These are phyloP conservation scores for Neohortaea acidophila DNA, from an alignment of 495 filamentous ascomycete genomes.

Conservation along the genomic window DNA sequence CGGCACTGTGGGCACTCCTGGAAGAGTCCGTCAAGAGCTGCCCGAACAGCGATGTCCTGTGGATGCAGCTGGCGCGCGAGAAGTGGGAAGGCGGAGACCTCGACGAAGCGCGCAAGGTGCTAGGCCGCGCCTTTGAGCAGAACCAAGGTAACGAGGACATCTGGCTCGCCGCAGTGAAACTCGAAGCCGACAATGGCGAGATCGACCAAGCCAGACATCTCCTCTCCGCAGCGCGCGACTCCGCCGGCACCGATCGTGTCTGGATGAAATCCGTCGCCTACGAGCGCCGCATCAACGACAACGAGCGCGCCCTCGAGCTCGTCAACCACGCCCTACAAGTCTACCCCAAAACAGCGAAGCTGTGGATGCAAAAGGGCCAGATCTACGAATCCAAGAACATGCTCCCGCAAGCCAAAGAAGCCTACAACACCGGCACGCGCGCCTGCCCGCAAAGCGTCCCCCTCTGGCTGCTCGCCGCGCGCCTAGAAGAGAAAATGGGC, in stretches of 20 bases:
- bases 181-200: conserved; percentile 75
- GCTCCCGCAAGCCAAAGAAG: conserved; percentile 73
- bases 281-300: conserved; percentile 60
- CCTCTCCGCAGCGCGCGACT: conserved; percentile 60
- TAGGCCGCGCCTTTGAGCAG: conserved; percentile 77
- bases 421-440: conserved; percentile 76
- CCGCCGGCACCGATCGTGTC: conserved; percentile 85
- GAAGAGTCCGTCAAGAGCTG: conserved; percentile 91
- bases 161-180: conserved; percentile 85
- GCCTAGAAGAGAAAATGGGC: conserved; percentile 74
- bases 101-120: conserved; percentile 66
- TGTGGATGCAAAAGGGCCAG: conserved; percentile 98
- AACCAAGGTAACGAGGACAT: conserved; percentile 95
- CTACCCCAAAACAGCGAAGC: conserved; percentile 75
- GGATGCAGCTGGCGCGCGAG: conserved; percentile 90
- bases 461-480: conserved; percentile 74
- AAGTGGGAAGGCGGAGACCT: conserved; percentile 78
- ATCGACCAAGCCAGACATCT: conserved; percentile 67
- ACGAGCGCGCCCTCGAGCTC: conserved; percentile 66
- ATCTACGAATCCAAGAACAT: conserved; percentile 73
- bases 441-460: conserved; percentile 70
- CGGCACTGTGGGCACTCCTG: conserved; percentile 66
- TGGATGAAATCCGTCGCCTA: conserved; percentile 93
- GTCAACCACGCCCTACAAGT: conserved; percentile 72
- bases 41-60: conserved; percentile 75